Conservation (phyloP, 441 rosid genomes). For the Omphalea diandra region DNA sequence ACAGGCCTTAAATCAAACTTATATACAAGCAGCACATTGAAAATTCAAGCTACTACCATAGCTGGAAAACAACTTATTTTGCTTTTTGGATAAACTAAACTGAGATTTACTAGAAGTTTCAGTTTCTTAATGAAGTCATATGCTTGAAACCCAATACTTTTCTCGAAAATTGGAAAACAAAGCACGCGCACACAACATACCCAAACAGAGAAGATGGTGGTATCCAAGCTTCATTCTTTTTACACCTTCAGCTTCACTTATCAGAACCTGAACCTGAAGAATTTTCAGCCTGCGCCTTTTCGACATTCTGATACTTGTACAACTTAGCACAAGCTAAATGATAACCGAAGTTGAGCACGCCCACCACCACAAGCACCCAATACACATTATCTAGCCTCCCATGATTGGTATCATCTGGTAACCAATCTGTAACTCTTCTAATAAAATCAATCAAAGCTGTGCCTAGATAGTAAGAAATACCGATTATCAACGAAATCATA, state of each 20-base stretch:
- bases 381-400: conserved; percentile 39
- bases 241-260: not conserved
- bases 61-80: too few species aligned
- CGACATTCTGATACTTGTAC: conserved; percentile 18
- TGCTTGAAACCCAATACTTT: too few species aligned
- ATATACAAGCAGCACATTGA: too few species aligned
- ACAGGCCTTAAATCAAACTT: too few species aligned
- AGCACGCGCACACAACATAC: too few species aligned
- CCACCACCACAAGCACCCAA: conserved; percentile 27
- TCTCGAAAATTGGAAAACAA: too few species aligned
- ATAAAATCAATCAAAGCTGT: conserved; percentile 25
- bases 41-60: too few species aligned
- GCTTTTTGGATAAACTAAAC: too few species aligned
- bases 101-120: too few species aligned
- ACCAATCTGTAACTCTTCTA: conserved; percentile 27
- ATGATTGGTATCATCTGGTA: conserved; percentile 29
- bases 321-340: conserved; percentile 29
- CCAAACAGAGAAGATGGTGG: too few species aligned
- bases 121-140: too few species aligned
- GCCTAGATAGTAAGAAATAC: conserved; percentile 44
- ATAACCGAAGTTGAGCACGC: conserved; percentile 32
- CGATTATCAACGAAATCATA: conserved; percentile 42
- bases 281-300: not conserved
- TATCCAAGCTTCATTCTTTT: not conserved
- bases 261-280: not conserved